A percentile compares a stretch with the other conserved stretches of the same genome.
These are phyloP conservation scores for Fraxinus anomala DNA, from an alignment of 257 asterid species.

Conservation along the genomic window DNA sequence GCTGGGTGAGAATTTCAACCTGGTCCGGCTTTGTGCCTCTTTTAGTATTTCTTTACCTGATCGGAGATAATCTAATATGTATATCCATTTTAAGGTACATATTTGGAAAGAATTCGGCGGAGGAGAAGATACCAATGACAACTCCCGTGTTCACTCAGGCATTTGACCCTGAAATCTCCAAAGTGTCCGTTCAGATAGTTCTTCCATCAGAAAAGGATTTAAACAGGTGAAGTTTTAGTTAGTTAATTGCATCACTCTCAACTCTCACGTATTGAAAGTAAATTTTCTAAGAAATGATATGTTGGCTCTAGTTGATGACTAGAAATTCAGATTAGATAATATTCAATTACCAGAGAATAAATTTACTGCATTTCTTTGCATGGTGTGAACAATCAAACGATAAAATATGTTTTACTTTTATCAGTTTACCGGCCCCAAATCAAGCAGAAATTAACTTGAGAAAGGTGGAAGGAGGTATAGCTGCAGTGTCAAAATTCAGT, in stretches of 20 bases:
- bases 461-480: conserved; percentile 75
- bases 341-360: neutral
- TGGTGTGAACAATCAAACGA: conserved; percentile 14
- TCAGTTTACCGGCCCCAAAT: conserved; percentile 79
- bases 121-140: conserved; percentile 88
- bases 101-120: conserved; percentile 76
- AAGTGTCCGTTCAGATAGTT: conserved; percentile 80
- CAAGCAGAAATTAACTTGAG: conserved; percentile 60
- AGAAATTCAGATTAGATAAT: neutral
- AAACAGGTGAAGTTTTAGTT: conserved; percentile 51
- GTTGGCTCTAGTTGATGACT: neutral
- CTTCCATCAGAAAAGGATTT: conserved; percentile 72
- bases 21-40: neutral
- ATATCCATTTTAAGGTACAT: conserved; percentile 53
- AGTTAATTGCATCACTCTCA: neutral
- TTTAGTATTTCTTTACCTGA: neutral
- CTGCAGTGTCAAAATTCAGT: conserved; percentile 80
- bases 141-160: conserved; percentile 89
- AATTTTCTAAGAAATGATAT: neutral
- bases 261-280: neutral
- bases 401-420: neutral
- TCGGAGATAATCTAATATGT: conserved; percentile 16
- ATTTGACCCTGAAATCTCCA: conserved; percentile 47
- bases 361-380: neutral
- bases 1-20: conserved; percentile 65